These are phyloP conservation scores for slime mould (Dictyostelium discoideum) DNA, from an alignment of 78 protist genomes.

Conservation along the genomic window dicty_2.7 NC_007088.5:5804001-5804500, in stretches of 20 bases:
- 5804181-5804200: neutral
- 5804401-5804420: neutral
- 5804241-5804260: neutral
- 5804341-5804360: neutral
- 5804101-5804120: neutral
- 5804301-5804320: conserved; percentile 20
- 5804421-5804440: neutral
- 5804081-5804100: neutral
- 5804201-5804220: neutral
- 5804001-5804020: neutral
- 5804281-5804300: neutral
- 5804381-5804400: neutral
- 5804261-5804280: neutral
- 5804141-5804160: neutral
- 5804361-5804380: neutral
- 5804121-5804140: neutral
- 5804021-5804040: too few relatives aligned
- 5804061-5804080: neutral
- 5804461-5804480: neutral
- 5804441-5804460: neutral
- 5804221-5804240: neutral
- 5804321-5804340: neutral
- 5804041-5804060: neutral
- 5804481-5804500: neutral
- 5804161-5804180: neutral